Evolutionary conservation across 1,139 yeast genomes (phyloP).

Genomic region (Debaryomyces sp.): DNA sequence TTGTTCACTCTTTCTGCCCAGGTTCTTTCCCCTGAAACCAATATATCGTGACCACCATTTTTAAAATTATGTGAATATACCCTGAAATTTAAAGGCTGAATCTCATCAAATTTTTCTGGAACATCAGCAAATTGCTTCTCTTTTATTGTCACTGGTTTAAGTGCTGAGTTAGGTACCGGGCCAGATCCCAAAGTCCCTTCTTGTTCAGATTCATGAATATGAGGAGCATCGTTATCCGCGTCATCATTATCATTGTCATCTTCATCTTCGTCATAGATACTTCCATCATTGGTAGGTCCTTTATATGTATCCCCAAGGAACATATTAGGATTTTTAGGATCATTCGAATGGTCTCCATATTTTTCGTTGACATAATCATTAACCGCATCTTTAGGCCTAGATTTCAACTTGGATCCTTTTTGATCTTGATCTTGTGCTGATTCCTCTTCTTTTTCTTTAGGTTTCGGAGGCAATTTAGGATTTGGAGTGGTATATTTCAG

Average conservation of each 20-base stretch:
- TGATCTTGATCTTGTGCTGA: not conserved
- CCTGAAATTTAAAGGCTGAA: conserved; percentile 28
- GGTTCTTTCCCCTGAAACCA: conserved; percentile 32
- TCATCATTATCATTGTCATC: conserved; percentile 8
- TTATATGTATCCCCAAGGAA: conserved; percentile 24
- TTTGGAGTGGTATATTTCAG: not conserved
- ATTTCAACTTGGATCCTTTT: not conserved
- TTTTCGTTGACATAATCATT: not conserved
- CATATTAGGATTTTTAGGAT: conserved; percentile 19
- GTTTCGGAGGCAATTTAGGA: not conserved
- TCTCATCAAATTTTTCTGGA: conserved; percentile 16
- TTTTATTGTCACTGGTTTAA: conserved; percentile 20
- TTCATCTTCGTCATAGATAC: not conserved
- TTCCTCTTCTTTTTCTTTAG: not conserved
- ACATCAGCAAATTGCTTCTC: conserved; percentile 20
- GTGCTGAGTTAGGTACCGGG: conserved; percentile 8
- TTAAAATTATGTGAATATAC: conserved; percentile 43
- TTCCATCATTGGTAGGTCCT: not conserved
- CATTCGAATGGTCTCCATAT: conserved; percentile 9
- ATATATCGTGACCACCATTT: conserved; percentile 32
- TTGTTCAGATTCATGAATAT: conserved; percentile 20
- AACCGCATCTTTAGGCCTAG: not conserved
- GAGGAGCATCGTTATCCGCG: conserved; percentile 18
- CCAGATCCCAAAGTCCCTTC: conserved; percentile 12
- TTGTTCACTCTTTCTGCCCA: conserved; percentile 32